Conservation (phyloP, 2,329 filamentous ascomycete species). For the Aschersonia sp. region DNA sequence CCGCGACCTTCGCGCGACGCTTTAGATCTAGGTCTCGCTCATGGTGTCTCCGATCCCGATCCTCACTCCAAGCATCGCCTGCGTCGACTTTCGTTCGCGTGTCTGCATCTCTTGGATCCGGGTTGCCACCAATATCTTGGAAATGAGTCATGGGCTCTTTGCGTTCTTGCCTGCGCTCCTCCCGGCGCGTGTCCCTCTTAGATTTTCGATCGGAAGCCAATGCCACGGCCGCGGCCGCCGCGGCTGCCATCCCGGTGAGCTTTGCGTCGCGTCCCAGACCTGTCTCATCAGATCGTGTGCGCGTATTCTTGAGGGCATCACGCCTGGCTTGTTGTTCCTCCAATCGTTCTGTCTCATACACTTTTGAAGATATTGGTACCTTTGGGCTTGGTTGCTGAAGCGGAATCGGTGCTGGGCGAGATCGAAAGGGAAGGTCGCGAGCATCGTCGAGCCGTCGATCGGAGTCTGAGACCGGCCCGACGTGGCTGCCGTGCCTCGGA, state of each 20-base stretch:
- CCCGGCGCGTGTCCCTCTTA: constrained; percentile 6
- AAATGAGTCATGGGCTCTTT: constrained; percentile 7
- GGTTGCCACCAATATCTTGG: constrained; percentile 1
- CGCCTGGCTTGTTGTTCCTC: constrained; percentile 19
- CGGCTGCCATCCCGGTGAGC: constrained; percentile 31
- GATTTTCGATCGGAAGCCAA: constrained; percentile 12
- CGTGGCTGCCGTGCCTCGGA: constrained; percentile 48
- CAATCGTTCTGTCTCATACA: constrained; percentile 41
- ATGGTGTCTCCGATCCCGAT: constrained; percentile 4
- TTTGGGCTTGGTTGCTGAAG: constrained; percentile 80
- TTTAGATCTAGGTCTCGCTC: constrained; percentile 2
- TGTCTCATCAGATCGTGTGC: constrained; percentile 20
- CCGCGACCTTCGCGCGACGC: constrained; percentile 10
- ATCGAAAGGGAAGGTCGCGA: constrained; percentile 22
- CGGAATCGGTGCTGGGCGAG: constrained; percentile 45
- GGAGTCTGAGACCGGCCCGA: constrained; percentile 53
- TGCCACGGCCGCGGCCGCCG: constrained; percentile 28
- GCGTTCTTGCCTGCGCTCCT: constrained; percentile 9
- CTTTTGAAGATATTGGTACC: constrained; percentile 52
- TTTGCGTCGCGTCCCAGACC: constrained; percentile 27
- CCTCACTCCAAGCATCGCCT: constrained; percentile 5
- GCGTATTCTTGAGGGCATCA: constrained; percentile 14
- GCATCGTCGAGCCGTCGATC: constrained; percentile 13
- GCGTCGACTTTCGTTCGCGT: constrained; percentile 3
- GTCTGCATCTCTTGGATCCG: neutral